Percentiles rank a stretch among this genome's conserved stretches.
These are phyloP conservation scores for Funneliformis geosporum DNA, from an alignment of 192 early-diverging fungal species.

Conservation along the genomic window DNA sequence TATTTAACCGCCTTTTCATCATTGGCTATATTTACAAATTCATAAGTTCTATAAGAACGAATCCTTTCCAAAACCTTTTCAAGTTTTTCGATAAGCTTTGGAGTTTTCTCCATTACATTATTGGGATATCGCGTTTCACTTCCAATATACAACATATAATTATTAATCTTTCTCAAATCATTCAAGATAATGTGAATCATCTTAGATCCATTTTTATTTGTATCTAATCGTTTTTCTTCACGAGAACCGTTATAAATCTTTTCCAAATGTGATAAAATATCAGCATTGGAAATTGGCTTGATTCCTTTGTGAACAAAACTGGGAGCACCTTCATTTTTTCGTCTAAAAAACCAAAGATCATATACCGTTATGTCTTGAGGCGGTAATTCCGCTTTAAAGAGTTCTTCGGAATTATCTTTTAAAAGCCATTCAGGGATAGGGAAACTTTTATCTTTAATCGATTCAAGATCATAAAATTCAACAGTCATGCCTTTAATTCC, in stretches of 20 bases:
- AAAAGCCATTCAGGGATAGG: background rate
- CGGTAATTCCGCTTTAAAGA: background rate
- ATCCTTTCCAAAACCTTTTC: background rate
- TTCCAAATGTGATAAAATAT: background rate
- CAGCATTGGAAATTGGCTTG: background rate
- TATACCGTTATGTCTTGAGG: background rate
- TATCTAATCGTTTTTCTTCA: background rate
- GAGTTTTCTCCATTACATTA: background rate
- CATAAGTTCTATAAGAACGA: background rate
- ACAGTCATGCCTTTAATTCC: background rate
- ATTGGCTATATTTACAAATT: background rate
- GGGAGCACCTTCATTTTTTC: background rate
- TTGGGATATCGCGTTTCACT: background rate
- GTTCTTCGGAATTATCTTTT: background rate
- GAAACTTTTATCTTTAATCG: background rate
- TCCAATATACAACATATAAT: background rate
- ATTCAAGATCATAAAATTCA: background rate
- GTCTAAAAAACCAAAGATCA: background rate
- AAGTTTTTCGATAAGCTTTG: background rate
- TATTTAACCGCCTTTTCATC: background rate
- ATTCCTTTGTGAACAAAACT: background rate
- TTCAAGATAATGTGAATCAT: background rate
- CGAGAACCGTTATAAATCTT: background rate
- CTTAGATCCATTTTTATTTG: background rate
- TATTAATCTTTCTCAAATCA: background rate